Evolutionary conservation across 2,329 filamentous ascomycete species (phyloP).

Genomic region (Arachnomyces sp.): DNA sequence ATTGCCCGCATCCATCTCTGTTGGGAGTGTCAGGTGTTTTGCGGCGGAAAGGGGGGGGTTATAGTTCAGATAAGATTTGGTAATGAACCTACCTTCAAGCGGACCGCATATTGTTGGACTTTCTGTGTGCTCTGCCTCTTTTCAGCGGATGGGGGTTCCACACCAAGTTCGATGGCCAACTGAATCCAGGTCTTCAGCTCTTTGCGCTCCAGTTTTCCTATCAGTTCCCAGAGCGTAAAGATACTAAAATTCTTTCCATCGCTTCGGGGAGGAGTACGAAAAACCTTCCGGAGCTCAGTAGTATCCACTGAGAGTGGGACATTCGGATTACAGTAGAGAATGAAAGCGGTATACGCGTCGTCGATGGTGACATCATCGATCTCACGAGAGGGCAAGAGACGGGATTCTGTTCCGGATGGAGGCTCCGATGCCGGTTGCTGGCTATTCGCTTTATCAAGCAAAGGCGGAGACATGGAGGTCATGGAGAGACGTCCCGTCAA

Average conservation of each 20-base stretch:
- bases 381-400: slow-evolving; percentile 55
- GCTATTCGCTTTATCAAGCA: slow-evolving; percentile 23
- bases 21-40: not conserved
- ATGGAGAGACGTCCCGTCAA: slow-evolving; percentile 6
- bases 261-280: slow-evolving; percentile 72
- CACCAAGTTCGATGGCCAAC: slow-evolving; percentile 75
- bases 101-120: slow-evolving; percentile 87
- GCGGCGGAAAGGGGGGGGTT: not conserved
- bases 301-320: slow-evolving; percentile 64
- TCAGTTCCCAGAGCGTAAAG: slow-evolving; percentile 67
- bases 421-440: slow-evolving; percentile 27
- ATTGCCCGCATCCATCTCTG: slow-evolving; percentile 95
- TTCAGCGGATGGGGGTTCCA: slow-evolving; percentile 70
- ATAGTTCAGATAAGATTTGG: not conserved
- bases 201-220: slow-evolving; percentile 66
- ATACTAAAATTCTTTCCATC: slow-evolving; percentile 80
- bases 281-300: slow-evolving; percentile 61
- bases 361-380: slow-evolving; percentile 66
- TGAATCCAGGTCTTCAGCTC: slow-evolving; percentile 93
- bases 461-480: slow-evolving; percentile 33
- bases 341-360: slow-evolving; percentile 73
- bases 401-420: slow-evolving; percentile 29
- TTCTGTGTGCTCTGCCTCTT: slow-evolving; percentile 89
- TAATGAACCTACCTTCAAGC: slow-evolving; percentile 61
- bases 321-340: slow-evolving; percentile 83